Conservation (phyloP, 2,329 filamentous ascomycete genomes). For the Nothophoma quercina region DNA sequence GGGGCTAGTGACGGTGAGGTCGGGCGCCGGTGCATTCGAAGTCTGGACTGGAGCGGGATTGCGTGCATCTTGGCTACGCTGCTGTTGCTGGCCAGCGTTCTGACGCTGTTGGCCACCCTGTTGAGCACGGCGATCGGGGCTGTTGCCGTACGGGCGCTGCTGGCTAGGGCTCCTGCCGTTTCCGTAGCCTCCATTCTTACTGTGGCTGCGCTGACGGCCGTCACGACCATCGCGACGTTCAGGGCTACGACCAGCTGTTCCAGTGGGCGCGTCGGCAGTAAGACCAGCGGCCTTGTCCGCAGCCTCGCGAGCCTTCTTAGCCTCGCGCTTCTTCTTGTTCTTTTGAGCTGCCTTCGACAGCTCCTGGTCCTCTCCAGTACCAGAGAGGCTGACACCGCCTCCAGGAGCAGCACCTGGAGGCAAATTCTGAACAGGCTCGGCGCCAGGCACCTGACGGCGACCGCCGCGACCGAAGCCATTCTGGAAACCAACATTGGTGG, state of each 20-base stretch:
- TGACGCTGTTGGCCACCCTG: slow-evolving; percentile 38
- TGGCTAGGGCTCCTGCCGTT: slow-evolving; percentile 42
- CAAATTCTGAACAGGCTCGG: slow-evolving; percentile 71
- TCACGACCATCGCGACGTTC: slow-evolving; percentile 65
- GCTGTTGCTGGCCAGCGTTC: slow-evolving; percentile 32
- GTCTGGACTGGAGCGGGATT: slow-evolving; percentile 41
- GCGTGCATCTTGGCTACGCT: slow-evolving; percentile 30
- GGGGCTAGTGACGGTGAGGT: slow-evolving; percentile 63
- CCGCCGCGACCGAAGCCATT: slow-evolving; percentile 82
- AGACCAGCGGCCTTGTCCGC: slow-evolving; percentile 60
- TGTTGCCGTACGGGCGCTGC: slow-evolving; percentile 43
- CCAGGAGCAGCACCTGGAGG: slow-evolving; percentile 74
- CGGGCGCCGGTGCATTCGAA: slow-evolving; percentile 50
- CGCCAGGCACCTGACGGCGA: slow-evolving; percentile 84
- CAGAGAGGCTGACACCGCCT: slow-evolving; percentile 70
- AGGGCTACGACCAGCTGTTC: slow-evolving; percentile 63
- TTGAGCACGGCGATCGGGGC: slow-evolving; percentile 38
- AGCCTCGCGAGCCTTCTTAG: slow-evolving; percentile 86
- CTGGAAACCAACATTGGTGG: slow-evolving; percentile 60
- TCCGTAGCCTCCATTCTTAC: slow-evolving; percentile 41
- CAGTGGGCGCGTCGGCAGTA: slow-evolving; percentile 39
- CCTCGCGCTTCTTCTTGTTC: slow-evolving; percentile 98
- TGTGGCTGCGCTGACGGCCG: slow-evolving; percentile 61
- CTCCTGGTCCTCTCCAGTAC: slow-evolving; percentile 71
- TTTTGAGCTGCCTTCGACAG: slow-evolving; percentile 86